Percentiles rank a stretch among this genome's conserved stretches.
phyloP scores from a whole-genome alignment of 2,329 filamentous ascomycete genomes.

The Hymenotorrendiella dingleyae region DNA sequence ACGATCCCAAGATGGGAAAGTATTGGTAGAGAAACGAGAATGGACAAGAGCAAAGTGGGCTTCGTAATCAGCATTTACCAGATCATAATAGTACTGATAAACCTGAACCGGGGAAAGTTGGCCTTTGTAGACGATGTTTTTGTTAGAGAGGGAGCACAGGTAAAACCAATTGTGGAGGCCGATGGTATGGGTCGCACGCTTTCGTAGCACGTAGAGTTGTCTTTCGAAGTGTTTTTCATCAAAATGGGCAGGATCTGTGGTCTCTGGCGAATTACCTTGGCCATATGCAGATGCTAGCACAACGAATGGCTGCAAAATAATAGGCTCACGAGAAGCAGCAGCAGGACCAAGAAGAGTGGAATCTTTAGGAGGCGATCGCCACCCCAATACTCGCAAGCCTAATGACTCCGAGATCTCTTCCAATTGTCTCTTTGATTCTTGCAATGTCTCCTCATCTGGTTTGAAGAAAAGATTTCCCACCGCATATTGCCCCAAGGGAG shows the following conservation, averaged over 20 bases:
- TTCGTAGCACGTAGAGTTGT: slow-evolving; percentile 89
- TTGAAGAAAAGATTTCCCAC: slow-evolving; percentile 99
- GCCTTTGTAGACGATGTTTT: slow-evolving; percentile 99
- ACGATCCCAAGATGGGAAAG: slow-evolving; percentile 96
- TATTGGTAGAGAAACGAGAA: slow-evolving; percentile 97
- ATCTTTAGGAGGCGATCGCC: slow-evolving; percentile 92
- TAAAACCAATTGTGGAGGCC: slow-evolving; percentile 99
- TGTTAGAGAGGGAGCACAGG: slow-evolving; percentile 88
- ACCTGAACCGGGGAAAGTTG: slow-evolving; percentile 92
- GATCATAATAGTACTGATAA: slow-evolving; percentile 95
- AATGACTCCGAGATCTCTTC: slow-evolving; percentile 87
- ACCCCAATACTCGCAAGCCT: slow-evolving; percentile 85
- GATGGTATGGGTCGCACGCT: slow-evolving; percentile 90
- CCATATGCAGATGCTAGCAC: slow-evolving; percentile 84
- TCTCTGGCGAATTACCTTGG: slow-evolving; percentile 69
- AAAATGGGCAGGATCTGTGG: slow-evolving; percentile 72
- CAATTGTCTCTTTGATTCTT: slow-evolving; percentile 87
- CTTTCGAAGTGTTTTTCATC: slow-evolving; percentile 84
- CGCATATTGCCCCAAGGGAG: slow-evolving; percentile 86
- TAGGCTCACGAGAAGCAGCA: slow-evolving; percentile 87
- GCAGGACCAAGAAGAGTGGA: slow-evolving; percentile 89
- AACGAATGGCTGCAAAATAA: slow-evolving; percentile 92
- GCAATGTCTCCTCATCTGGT: slow-evolving; percentile 82
- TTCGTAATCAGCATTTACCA: slow-evolving; percentile 95
- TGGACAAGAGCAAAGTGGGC: slow-evolving; percentile 95